A percentile compares a stretch with the other conserved stretches of the same genome.
Conservation (phyloP, 441 rosid species). For the Geranium incanum region DNA sequence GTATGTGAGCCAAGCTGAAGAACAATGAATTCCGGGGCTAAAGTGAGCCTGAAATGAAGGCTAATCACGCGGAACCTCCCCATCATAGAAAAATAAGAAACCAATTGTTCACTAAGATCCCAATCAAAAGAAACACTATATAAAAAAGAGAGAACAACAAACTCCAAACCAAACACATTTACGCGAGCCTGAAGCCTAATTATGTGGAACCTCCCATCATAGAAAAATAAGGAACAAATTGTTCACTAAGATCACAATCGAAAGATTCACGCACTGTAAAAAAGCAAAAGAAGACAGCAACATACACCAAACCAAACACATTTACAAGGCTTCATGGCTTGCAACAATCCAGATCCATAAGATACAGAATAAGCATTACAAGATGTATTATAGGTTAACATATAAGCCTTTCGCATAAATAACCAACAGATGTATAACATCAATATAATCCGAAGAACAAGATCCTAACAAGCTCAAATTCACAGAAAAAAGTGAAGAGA, state of each 20-base stretch:
- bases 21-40: background rate
- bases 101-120: background rate
- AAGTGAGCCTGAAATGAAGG: background rate
- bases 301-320: background rate
- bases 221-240: too few species aligned
- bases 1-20: background rate
- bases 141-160: background rate
- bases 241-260: background rate
- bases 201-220: background rate
- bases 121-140: too few species aligned
- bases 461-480: background rate
- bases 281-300: background rate
- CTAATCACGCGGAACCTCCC: background rate
- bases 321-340: background rate
- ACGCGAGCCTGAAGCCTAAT: background rate
- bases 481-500: background rate
- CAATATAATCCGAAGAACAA: background rate
- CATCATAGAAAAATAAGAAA: background rate
- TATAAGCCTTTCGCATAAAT: too few species aligned
- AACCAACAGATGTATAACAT: background rate
- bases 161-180: background rate
- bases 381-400: too few species aligned
- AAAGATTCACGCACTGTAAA: too few species aligned
- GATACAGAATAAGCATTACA: background rate
- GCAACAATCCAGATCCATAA: background rate